Evolutionary conservation across 179 eudicot species (phyloP).

Genomic region (Silene noctiflora): DNA sequence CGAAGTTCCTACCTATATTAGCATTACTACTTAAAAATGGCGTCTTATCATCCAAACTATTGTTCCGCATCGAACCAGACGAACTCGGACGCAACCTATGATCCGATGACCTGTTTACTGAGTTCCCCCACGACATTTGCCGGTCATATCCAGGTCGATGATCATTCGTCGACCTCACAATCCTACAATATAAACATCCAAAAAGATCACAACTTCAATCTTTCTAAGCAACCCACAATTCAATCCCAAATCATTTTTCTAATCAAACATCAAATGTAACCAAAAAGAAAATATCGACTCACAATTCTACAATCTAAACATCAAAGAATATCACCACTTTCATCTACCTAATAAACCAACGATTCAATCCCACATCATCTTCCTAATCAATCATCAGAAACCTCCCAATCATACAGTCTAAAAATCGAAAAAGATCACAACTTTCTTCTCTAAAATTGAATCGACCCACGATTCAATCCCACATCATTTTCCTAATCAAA

Average conservation of each 20-base stretch:
- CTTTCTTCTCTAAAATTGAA: background rate
- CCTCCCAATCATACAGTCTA: background rate
- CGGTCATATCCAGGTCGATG: constrained; percentile 67
- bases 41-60: constrained; percentile 56
- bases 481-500: background rate
- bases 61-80: constrained; percentile 57
- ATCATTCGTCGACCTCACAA: constrained; percentile 43
- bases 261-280: background rate
- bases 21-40: constrained; percentile 49
- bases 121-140: constrained; percentile 57
- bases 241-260: background rate
- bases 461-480: background rate
- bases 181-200: constrained; percentile 32
- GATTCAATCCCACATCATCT: background rate
- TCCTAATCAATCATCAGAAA: background rate
- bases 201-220: background rate
- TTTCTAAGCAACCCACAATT: constrained; percentile 3
- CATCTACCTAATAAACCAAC: background rate
- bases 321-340: background rate
- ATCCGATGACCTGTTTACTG: constrained; percentile 63
- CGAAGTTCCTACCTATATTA: constrained; percentile 79
- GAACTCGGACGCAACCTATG: constrained; percentile 74
- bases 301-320: background rate
- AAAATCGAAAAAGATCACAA: background rate
- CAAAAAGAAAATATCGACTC: no score